A percentile compares a stretch with the other conserved stretches of the same genome.
These are phyloP conservation scores for Colletotrichum paranaense DNA, from an alignment of 2,329 filamentous ascomycete species.

Conservation along the genomic window DNA sequence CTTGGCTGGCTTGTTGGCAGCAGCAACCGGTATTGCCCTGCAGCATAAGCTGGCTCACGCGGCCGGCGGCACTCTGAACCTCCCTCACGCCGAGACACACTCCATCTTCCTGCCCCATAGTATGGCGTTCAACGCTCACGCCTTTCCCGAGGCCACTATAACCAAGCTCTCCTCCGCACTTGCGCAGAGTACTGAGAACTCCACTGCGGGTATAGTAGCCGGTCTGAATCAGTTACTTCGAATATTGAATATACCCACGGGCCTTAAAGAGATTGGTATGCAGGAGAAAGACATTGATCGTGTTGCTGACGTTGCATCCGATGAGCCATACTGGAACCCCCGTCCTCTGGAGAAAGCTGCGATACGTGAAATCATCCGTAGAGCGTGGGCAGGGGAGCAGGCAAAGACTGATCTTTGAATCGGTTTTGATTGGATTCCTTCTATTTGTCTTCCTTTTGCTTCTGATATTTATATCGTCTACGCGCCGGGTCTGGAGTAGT, in stretches of 20 bases:
- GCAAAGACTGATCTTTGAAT: constrained; percentile 61
- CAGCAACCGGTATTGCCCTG: constrained; percentile 30
- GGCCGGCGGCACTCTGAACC: constrained; percentile 25
- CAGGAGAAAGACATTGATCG: constrained; percentile 67
- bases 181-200: constrained; percentile 21
- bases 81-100: constrained; percentile 35
- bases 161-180: constrained; percentile 18
- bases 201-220: constrained; percentile 22
- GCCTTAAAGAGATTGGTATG: constrained; percentile 65
- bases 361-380: constrained; percentile 65
- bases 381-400: constrained; percentile 67
- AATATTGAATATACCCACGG: constrained; percentile 59
- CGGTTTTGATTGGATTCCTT: background rate
- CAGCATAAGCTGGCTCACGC: constrained; percentile 35
- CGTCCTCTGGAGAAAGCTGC: constrained; percentile 60
- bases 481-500: constrained; percentile 74
- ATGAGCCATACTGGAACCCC: constrained; percentile 69
- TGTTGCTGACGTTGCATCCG: constrained; percentile 65
- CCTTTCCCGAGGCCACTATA: constrained; percentile 4
- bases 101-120: constrained; percentile 32
- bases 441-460: background rate
- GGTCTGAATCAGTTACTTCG: constrained; percentile 30
- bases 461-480: constrained; percentile 39
- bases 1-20: constrained; percentile 21
- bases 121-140: constrained; percentile 25